phyloP scores from a whole-genome alignment of 805 yeast species.

The Kuraishia floccosa region DNA sequence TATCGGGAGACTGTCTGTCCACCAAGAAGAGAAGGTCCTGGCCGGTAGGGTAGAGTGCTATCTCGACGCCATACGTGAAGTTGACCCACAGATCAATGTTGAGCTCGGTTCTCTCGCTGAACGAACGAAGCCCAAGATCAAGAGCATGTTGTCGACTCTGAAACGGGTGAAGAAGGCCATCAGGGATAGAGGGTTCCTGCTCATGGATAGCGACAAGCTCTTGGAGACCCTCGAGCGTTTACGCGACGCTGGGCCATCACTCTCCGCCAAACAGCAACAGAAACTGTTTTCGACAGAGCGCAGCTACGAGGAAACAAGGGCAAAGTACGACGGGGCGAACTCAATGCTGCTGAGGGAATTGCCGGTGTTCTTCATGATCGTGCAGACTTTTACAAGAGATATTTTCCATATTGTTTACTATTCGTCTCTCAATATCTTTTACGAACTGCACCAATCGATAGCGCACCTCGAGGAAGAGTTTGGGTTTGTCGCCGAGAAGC shows the following conservation, averaged over 20 bases:
- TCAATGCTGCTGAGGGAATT: constrained; percentile 30
- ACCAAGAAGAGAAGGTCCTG: too few species aligned
- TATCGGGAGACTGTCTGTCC: too few species aligned
- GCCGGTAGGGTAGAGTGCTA: too few species aligned
- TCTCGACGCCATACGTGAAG: constrained; percentile 1
- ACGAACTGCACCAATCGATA: constrained; percentile 17
- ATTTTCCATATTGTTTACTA: constrained; percentile 23
- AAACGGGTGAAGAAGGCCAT: constrained; percentile 16
- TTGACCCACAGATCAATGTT: constrained; percentile 7
- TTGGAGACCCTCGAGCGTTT: constrained; percentile 11
- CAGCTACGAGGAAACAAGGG: constrained; percentile 17
- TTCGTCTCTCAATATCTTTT: constrained; percentile 21
- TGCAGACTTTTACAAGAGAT: constrained; percentile 18
- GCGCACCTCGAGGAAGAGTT: constrained; percentile 4
- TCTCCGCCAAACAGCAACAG: constrained; percentile 26
- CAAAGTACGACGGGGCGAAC: constrained; percentile 26
- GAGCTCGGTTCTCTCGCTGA: constrained; percentile 14
- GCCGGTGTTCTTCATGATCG: constrained; percentile 27
- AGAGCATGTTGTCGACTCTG: constrained; percentile 6
- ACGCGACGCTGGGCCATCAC: constrained; percentile 14
- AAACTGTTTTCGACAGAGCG: constrained; percentile 18
- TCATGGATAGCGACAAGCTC: constrained; percentile 24
- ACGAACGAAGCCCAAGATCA: constrained; percentile 12
- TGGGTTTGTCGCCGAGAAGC: constrained; percentile 4
- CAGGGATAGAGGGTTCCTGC: constrained; percentile 19